Base-by-base conservation (phyloP, 2,329 filamentous ascomycete species). In the Fusarium ramigenum region DNA sequence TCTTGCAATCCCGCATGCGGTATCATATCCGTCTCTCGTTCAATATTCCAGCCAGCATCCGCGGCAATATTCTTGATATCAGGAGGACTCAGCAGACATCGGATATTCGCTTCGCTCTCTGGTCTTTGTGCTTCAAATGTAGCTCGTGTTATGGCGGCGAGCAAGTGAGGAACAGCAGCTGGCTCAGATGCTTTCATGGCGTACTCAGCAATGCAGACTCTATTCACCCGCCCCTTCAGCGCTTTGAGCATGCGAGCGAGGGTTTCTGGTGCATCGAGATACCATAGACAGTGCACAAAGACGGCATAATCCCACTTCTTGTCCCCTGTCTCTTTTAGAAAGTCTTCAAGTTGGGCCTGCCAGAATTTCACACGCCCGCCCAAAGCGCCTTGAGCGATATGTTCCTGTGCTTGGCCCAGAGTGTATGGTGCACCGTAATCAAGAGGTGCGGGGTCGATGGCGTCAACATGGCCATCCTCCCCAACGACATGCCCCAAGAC, bases 371-470 rank as follows among this genome's bases (percentile, higher is more conserved):
- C 32, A 14, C 39, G 34, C 7, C 25, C 9, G 2, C 65, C 44
- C 4, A 69, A 37, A 5, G 25, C 4, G 5, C 65, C 66, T 2
- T 43, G 44, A 0, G 16, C 4, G 12, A 69, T 53, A 18, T 69
- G 50, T 5, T 58, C 8, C 1, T 69, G 66, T 11, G 66, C 66
- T 37, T 69, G 64, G 5, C 64, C 66, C 2, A 69, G 66, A 2
- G 66, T 69, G 23, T 57, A 57, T 9, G 66, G 66, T n/a, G 66
- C 58, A 12, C 65, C 66, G 30, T 69, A 69, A 15, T 69, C 39
- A 12, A 58, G 49, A 63, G 58, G 36, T 28, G 66, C 66, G 18
- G 66, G 66, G 58, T 69, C 66, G 6, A 69, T 46, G 36, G 66
- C 64, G 19, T 69, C 66, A 11, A 69, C 30, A 16, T 34, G 43